phyloP scores from a whole-genome alignment of 2,329 filamentous ascomycete species.

The Alternaria novae-zelandiae region DNA sequence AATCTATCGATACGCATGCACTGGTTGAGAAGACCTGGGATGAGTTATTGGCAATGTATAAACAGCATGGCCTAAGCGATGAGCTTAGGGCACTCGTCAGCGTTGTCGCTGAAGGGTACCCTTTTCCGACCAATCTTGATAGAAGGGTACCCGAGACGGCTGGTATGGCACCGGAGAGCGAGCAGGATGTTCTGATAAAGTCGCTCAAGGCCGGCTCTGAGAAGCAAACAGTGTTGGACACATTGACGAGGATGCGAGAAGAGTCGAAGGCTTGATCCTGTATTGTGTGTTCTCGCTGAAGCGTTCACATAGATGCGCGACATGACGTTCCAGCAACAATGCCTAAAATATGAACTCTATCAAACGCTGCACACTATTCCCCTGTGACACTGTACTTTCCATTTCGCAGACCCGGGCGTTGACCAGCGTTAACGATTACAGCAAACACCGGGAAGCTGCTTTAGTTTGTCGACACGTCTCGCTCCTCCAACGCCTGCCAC shows the following conservation, averaged over 20 bases:
- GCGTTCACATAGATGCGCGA: not conserved
- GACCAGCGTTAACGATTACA: not conserved
- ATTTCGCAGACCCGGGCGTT: not conserved
- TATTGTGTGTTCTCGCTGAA: not conserved
- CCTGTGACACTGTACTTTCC: not conserved
- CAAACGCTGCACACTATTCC: not conserved
- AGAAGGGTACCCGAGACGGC: slow-evolving; percentile 61
- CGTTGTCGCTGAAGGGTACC: slow-evolving; percentile 64
- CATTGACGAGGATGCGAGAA: slow-evolving; percentile 48
- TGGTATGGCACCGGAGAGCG: slow-evolving; percentile 66
- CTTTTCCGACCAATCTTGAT: slow-evolving; percentile 69
- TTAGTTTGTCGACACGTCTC: not conserved
- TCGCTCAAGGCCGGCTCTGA: slow-evolving; percentile 53
- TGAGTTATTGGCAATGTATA: slow-evolving; percentile 42
- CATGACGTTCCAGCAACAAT: not conserved
- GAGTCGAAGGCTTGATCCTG: slow-evolving; percentile 31
- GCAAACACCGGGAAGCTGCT: not conserved
- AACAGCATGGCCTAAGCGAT: slow-evolving; percentile 47
- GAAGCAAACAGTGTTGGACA: slow-evolving; percentile 50
- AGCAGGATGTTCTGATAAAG: slow-evolving; percentile 60
- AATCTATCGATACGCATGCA: slow-evolving; percentile 61
- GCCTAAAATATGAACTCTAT: not conserved
- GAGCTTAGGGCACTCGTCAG: slow-evolving; percentile 57
- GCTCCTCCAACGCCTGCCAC: not conserved
- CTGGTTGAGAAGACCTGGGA: slow-evolving; percentile 58